Evolutionary conservation across 805 yeast species (phyloP).

Genomic region (Candida andamanensis): DNA sequence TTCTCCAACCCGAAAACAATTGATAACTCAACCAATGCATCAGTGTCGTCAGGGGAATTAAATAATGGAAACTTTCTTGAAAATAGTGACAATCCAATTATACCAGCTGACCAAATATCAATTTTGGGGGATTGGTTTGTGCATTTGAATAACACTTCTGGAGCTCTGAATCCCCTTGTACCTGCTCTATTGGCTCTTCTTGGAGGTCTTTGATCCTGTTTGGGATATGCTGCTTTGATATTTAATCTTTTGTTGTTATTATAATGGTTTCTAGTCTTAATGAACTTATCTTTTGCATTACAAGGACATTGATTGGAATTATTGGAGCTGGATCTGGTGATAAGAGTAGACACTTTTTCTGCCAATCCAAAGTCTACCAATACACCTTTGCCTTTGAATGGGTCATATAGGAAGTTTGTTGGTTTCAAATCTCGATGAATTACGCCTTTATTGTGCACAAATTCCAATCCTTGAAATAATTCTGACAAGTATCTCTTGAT

Average conservation of each 20-base stretch:
- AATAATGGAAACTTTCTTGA: constrained; percentile 86
- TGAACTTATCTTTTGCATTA: constrained; percentile 16
- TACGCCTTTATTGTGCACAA: constrained; percentile 44
- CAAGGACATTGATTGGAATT: constrained; percentile 51
- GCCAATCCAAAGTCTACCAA: constrained; percentile 92
- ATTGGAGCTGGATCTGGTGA: constrained; percentile 6
- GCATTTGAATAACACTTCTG: constrained; percentile 86
- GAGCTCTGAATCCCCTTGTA: constrained; percentile 91
- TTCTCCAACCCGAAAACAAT: constrained; percentile 70
- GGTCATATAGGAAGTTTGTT: constrained; percentile 67
- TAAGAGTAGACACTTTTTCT: constrained; percentile 38
- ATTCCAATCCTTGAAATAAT: constrained; percentile 66
- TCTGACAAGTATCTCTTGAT: constrained; percentile 78
- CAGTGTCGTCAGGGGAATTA: constrained; percentile 89
- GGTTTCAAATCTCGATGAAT: constrained; percentile 45
- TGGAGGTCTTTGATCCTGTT: constrained; percentile 82
- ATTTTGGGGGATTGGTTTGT: constrained; percentile 74
- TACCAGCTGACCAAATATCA: constrained; percentile 93
- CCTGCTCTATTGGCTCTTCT: constrained; percentile 97
- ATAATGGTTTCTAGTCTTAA: constrained; percentile 6
- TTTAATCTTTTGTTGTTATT: constrained; percentile 19
- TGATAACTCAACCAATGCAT: constrained; percentile 82
- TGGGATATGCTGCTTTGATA: constrained; percentile 60
- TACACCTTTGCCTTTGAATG: constrained; percentile 65
- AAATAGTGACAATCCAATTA: constrained; percentile 72